phyloP scores from a whole-genome alignment of 345 rosid species.

The Psidium guajava region DNA sequence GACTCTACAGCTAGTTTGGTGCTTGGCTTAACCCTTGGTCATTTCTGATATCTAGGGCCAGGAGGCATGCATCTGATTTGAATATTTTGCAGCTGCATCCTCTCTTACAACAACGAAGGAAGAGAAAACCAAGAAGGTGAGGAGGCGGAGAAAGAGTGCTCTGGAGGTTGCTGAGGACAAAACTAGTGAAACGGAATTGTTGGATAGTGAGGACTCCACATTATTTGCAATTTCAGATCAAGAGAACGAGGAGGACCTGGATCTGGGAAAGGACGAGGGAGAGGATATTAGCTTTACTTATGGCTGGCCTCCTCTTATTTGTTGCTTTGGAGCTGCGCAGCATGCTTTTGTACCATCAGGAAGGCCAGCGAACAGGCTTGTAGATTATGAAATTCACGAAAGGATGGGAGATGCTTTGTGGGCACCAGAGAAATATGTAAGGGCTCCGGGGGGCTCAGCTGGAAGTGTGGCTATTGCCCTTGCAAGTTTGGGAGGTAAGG shows the following conservation, averaged over 20 bases:
- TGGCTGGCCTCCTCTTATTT: slow-evolving; percentile 95
- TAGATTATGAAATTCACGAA: slow-evolving; percentile 59
- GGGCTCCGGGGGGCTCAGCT: slow-evolving; percentile 85
- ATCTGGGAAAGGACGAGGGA: slow-evolving; percentile 39
- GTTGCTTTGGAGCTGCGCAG: slow-evolving; percentile 90
- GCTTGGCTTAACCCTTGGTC: neutral
- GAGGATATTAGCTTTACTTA: slow-evolving; percentile 64
- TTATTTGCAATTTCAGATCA: slow-evolving; percentile 22
- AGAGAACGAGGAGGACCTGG: slow-evolving; percentile 53
- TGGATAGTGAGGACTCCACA: slow-evolving; percentile 24
- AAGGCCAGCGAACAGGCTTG: slow-evolving; percentile 70
- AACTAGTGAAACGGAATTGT: slow-evolving; percentile 33
- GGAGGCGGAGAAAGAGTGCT: slow-evolving; percentile 13
- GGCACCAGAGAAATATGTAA: slow-evolving; percentile 56
- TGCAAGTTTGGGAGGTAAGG: slow-evolving; percentile 77
- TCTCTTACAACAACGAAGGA: slow-evolving; percentile 28
- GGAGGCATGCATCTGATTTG: neutral
- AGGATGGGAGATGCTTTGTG: slow-evolving; percentile 58
- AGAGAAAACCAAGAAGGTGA: slow-evolving; percentile 44
- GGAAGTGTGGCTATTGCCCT: slow-evolving; percentile 80
- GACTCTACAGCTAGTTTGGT: neutral
- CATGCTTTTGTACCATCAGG: slow-evolving; percentile 81
- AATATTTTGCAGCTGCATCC: slow-evolving; percentile 19
- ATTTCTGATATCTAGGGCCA: neutral
- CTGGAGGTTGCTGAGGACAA: slow-evolving; percentile 11